Conservation (phyloP, 148 eudicot species). For the Drosera capensis region DNA sequence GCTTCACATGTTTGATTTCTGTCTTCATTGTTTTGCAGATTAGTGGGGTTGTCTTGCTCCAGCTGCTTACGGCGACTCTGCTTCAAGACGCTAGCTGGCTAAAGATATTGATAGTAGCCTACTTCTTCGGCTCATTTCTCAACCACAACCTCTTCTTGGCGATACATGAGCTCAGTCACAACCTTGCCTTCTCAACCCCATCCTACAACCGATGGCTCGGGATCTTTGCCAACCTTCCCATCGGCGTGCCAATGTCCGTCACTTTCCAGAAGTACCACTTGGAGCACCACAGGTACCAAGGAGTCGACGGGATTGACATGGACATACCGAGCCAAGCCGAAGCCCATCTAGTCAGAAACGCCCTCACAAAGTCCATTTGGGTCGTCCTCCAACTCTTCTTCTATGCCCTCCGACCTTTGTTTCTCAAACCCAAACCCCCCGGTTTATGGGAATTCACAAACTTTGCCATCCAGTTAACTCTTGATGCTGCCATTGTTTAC, state of each 20-base stretch:
- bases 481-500: conserved; percentile 51
- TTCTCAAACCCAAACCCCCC: conserved; percentile 87
- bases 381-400: conserved; percentile 76
- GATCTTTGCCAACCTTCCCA: conserved; percentile 85
- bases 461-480: conserved; percentile 40
- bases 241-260: conserved; percentile 90
- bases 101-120: conserved; percentile 47
- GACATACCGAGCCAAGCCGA: conserved; percentile 72
- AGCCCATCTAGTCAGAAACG: conserved; percentile 50
- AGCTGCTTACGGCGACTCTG: conserved; percentile 74
- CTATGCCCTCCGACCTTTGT: conserved; percentile 76
- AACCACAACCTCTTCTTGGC: conserved; percentile 97
- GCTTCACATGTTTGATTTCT: not conserved
- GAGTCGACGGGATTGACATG: conserved; percentile 86
- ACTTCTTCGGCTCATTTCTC: conserved; percentile 82
- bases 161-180: conserved; percentile 89
- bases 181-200: conserved; percentile 86
- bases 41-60: conserved; percentile 47
- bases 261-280: conserved; percentile 97
- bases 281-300: conserved; percentile 90
- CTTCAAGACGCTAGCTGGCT: conserved; percentile 35
- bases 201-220: conserved; percentile 84
- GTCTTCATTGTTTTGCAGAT: conserved; percentile 33
- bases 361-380: conserved; percentile 67
- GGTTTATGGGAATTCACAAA: conserved; percentile 80